Base-by-base conservation (phyloP, 768 basidiomycete genomes). In the Suillus decipiens region DNA sequence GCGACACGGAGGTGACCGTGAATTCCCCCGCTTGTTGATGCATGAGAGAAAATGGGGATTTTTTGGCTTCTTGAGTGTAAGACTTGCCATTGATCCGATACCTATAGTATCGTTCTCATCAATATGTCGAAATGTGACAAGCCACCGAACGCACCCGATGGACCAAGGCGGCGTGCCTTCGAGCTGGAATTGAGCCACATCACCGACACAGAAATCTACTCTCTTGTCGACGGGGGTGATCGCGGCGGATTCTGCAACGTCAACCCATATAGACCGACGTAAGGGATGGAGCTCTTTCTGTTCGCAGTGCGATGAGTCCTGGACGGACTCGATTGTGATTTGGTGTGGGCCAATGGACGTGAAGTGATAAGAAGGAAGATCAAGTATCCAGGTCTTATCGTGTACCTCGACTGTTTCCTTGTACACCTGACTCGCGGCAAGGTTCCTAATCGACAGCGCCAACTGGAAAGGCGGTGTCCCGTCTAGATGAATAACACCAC, bases 171-270 rank as follows among this genome's bases (percentile, higher is more conserved):
- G 90, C 37, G 86, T 91, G 50, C 97, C 97, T 75, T 97, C 94
- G 17, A 99, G 80, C 71, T 96, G 89, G 82, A 97, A 99, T 66
- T 93, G 93, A 10, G 92, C 82, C 34, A 87, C 81, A 64, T 98
- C 95, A 10, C 96, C 96, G 2, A 93, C 90, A 76, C 97, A 99
- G 64, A 91, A 88, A 70, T 99, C 89, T 67, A 82, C 82, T 62
- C 86, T 82, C 62, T 88, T 80, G 68, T 91, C 90, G 67, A 95
- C 86, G 6, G 96, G 90, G 53, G 94, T 83, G 61, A 99, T 95
- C 14, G 93, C 87, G 10, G 97, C 97, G 1, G 93, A 93, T 76
- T 99, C 97, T 3, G 95, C 93, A n/a, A 99, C 95, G 68, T 98
- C 94, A 14, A 95, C 84, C 89, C 89, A 91, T 43, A 92, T 82